phyloP scores from a whole-genome alignment of 352 stramenopile species.

The Phytophthora cryptogea region DNA sequence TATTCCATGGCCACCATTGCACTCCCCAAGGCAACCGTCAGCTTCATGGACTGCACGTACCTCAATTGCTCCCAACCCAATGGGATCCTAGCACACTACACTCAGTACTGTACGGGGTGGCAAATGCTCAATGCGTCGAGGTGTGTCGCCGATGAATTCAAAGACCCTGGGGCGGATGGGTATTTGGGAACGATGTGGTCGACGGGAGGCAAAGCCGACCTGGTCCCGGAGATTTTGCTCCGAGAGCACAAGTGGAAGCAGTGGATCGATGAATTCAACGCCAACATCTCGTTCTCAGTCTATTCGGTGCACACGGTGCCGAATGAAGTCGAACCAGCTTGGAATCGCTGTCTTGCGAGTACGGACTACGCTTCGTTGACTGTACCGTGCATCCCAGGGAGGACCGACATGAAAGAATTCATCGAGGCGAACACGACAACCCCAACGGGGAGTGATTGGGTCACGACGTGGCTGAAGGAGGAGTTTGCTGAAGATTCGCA shows the following conservation, averaged over 20 bases:
- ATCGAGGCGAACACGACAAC: conserved; percentile 16
- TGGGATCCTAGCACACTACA: conserved; percentile 9
- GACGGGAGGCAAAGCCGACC: conserved; percentile 16
- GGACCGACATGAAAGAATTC: conserved; percentile 4
- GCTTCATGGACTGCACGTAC: conserved; percentile 15
- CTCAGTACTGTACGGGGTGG: conserved; percentile 28
- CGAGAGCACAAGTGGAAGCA: conserved; percentile 27
- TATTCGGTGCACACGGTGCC: conserved; percentile 29
- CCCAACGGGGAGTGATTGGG: conserved; percentile 12
- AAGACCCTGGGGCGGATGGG: background rate
- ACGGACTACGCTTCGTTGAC: conserved; percentile 17
- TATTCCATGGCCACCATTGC: conserved; percentile 34
- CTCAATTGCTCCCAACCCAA: conserved; percentile 36
- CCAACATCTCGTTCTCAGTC: conserved; percentile 16
- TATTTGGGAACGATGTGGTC: conserved; percentile 36
- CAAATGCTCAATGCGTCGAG: conserved; percentile 37
- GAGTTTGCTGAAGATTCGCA: conserved; percentile 11
- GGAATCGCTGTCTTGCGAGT: conserved; percentile 9
- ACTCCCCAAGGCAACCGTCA: conserved; percentile 16
- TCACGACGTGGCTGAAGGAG: conserved; percentile 24
- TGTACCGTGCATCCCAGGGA: conserved; percentile 17
- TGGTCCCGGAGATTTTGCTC: conserved; percentile 23
- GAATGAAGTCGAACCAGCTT: conserved; percentile 10
- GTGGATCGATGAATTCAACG: conserved; percentile 2
- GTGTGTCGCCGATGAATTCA: conserved; percentile 33